These are phyloP conservation scores for Pseudogymnoascus sp. DNA, from an alignment of 2,329 filamentous ascomycete genomes.

Conservation along the genomic window DNA sequence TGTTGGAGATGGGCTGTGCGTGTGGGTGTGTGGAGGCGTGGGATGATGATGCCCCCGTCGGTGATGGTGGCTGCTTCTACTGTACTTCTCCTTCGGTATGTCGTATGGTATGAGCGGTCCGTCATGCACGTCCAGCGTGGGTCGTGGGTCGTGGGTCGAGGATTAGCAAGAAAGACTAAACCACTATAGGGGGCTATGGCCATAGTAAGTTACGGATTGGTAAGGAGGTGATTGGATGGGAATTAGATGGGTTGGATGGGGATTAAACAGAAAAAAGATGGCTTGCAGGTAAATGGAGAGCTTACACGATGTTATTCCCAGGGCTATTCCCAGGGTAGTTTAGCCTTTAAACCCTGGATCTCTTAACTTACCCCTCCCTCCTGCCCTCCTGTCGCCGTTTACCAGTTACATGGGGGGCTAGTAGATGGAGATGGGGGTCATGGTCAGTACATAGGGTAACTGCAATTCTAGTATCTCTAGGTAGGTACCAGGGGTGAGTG, in stretches of 20 bases:
- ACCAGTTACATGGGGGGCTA: background rate
- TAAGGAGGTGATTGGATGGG: background rate
- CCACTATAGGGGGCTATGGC: background rate
- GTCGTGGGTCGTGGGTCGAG: no score
- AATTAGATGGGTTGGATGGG: background rate
- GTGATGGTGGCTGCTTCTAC: background rate
- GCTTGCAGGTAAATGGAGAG: background rate
- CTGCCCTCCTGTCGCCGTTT: background rate
- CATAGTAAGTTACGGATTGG: background rate
- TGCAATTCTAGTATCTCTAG: background rate
- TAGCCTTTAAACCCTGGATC: constrained; percentile 3
- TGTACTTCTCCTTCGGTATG: background rate
- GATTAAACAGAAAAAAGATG: no score
- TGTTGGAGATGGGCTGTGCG: background rate
- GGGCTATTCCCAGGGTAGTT: background rate
- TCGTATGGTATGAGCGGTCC: background rate
- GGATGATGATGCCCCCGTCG: background rate
- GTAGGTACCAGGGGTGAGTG: background rate
- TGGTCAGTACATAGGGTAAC: background rate
- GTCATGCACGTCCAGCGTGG: background rate
- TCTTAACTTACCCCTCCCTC: background rate
- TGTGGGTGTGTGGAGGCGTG: background rate
- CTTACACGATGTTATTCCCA: background rate
- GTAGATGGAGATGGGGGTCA: no score
- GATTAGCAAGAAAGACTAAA: no score